phyloP scores from a whole-genome alignment of 2,329 filamentous ascomycete genomes.

The Penicillium janthinellum region DNA sequence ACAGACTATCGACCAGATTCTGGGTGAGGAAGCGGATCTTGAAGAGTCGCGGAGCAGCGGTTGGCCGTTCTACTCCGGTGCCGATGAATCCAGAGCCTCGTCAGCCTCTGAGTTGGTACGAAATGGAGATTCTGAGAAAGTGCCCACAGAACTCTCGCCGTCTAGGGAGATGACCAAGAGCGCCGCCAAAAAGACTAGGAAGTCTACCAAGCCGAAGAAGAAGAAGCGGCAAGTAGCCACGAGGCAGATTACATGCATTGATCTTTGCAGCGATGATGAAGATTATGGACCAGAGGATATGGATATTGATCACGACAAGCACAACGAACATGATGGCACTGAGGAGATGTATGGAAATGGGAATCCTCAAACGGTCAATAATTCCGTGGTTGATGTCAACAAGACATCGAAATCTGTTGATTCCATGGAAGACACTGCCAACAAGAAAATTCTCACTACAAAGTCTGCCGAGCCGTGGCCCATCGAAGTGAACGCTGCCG shows the following conservation, averaged over 20 bases:
- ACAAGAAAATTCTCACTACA: too few species aligned
- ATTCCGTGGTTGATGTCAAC: neutral
- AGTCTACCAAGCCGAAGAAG: neutral
- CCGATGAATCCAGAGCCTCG: neutral
- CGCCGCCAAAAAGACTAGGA: neutral
- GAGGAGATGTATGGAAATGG: neutral
- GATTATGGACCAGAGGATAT: neutral
- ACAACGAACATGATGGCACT: neutral
- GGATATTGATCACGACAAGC: neutral
- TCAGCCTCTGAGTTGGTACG: neutral
- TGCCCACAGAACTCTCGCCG: neutral
- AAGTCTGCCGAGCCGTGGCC: too few species aligned
- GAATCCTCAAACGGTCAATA: neutral
- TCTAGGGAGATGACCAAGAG: neutral
- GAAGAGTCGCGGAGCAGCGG: conserved; percentile 12
- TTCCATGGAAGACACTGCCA: too few species aligned
- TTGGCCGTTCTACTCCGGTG: conserved; percentile 3
- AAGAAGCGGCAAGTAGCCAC: conserved; percentile 2
- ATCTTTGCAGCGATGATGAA: conserved; percentile 11
- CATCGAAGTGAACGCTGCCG: neutral
- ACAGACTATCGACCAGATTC: conserved; percentile 27
- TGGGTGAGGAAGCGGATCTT: conserved; percentile 28
- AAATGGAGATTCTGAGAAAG: neutral
- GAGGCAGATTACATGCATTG: conserved; percentile 13
- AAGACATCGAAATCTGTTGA: neutral